Evolutionary conservation across 768 basidiomycete genomes (phyloP), one percentile per base, ranked within the genome.

Genomic region (Boletus speciosus): DNA sequence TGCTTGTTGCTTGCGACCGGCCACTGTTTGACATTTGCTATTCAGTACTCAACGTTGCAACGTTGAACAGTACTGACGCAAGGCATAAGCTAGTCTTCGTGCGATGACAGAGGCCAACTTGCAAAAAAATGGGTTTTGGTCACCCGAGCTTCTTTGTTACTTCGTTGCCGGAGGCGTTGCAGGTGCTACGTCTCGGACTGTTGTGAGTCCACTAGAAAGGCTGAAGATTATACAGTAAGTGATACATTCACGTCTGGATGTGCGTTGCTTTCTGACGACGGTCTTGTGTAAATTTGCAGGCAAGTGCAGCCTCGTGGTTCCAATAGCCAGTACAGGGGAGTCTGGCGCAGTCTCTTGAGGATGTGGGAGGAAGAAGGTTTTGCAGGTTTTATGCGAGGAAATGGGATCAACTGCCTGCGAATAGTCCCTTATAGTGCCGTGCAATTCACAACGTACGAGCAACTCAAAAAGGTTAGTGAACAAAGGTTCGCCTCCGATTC

Each of bases 181-280:
- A 32, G 81, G 81, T 29, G 81, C 82, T 35, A 84, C 91, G 9
- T 92, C 89, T 54, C 77, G 95, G 51, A 97, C 95, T 2, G 90
- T 97, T 14, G 96, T 98, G 46, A 88, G 85, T 61, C 96, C 95
- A 10, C 70, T 98, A 14, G 94, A 98, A 64, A 76, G 96, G 54
- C 77, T 98, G 51, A 99, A 99, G 73, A 98, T 99, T 66, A 97
- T 99, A 56, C 87, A 95, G 94, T 95, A 62, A 66, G 90, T 78
- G 34, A 44, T 42, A 6, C 35, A 21, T 51, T 3, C 32, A 38
- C 32, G 23, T 12, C 11, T n/a, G 11, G 21, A 15, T 29, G 47
- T 8, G 23, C 31, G 14, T 52, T 56, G 25, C 34, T 41, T 31
- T 35, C 9, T 57, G 51, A 52, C 23, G 51, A 23, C 21, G 35